These are phyloP conservation scores for Glycine tomentella DNA, from an alignment of 306 rosid species.

Conservation along the genomic window DNA sequence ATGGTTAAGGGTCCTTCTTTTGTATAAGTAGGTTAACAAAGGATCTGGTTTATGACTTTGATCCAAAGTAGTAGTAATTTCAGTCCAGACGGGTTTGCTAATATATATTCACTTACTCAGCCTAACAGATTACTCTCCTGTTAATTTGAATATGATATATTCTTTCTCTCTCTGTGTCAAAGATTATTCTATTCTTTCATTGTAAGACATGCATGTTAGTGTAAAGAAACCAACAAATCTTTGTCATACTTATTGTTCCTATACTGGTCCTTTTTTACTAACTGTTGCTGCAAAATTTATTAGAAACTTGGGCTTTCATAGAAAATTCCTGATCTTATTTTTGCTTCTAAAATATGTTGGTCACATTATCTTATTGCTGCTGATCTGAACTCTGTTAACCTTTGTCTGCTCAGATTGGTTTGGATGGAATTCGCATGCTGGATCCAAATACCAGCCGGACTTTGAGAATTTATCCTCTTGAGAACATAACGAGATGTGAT, in stretches of 20 bases:
- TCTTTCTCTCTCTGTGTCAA: neutral
- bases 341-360: neutral
- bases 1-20: constrained; percentile 1
- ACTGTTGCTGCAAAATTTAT: constrained; percentile 30
- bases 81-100: constrained; percentile 1
- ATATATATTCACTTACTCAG: neutral
- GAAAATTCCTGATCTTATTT: neutral
- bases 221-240: neutral
- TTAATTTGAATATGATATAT: neutral
- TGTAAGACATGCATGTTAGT: neutral
- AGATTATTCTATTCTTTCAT: neutral
- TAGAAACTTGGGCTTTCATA: too few relatives aligned
- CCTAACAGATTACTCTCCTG: neutral
- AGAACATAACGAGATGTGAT: constrained; percentile 92
- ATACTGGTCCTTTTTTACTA: neutral
- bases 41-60: constrained; percentile 19
- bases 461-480: constrained; percentile 93
- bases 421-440: constrained; percentile 97
- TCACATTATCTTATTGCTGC: neutral
- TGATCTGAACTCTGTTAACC: constrained; percentile 37
- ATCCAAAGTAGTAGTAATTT: constrained; percentile 24
- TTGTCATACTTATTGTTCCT: neutral
- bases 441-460: constrained; percentile 85
- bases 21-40: constrained; percentile 10
- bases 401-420: constrained; percentile 72